Conservation (phyloP, 495 filamentous ascomycete species). For the Penicillium argentinense region DNA sequence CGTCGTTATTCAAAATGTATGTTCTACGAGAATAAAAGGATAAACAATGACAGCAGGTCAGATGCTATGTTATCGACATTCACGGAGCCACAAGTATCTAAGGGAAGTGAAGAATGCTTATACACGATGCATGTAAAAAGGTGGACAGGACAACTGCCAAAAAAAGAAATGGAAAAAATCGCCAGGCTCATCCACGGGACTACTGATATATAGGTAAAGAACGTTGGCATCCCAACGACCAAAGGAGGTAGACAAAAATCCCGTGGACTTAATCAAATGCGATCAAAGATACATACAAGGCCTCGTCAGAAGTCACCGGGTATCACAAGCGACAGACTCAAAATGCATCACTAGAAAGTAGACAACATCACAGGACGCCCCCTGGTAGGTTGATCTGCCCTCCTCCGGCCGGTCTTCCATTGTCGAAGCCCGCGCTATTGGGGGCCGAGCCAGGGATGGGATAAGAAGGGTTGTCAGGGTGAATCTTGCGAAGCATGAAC, state of each 20-base stretch:
- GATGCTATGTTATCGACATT: constrained; percentile 2
- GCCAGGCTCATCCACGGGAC: constrained; percentile 8
- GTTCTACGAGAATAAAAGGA: background rate
- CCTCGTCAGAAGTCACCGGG: constrained; percentile 17
- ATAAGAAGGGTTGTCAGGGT: constrained; percentile 29
- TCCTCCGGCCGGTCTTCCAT: constrained; percentile 19
- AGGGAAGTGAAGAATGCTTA: constrained; percentile 17
- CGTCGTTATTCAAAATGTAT: background rate
- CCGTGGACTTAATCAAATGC: constrained; percentile 11
- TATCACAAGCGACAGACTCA: constrained; percentile 32
- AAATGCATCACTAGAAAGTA: constrained; percentile 11
- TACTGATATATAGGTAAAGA: too few species aligned
- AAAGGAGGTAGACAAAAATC: background rate
- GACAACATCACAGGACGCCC: constrained; percentile 38
- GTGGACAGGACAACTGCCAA: constrained; percentile 6
- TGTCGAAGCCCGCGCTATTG: constrained; percentile 45
- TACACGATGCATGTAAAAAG: constrained; percentile 16
- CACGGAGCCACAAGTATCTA: constrained; percentile 12
- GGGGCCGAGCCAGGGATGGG: constrained; percentile 32
- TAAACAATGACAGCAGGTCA: background rate
- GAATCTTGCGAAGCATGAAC: constrained; percentile 87
- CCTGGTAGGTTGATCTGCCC: constrained; percentile 46
- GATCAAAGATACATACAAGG: constrained; percentile 25
- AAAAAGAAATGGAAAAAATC: constrained; percentile 3
- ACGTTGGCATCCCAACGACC: background rate